Evolutionary conservation across 306 rosid genomes (phyloP).

Genomic region (Phaseolus lunatus): DNA sequence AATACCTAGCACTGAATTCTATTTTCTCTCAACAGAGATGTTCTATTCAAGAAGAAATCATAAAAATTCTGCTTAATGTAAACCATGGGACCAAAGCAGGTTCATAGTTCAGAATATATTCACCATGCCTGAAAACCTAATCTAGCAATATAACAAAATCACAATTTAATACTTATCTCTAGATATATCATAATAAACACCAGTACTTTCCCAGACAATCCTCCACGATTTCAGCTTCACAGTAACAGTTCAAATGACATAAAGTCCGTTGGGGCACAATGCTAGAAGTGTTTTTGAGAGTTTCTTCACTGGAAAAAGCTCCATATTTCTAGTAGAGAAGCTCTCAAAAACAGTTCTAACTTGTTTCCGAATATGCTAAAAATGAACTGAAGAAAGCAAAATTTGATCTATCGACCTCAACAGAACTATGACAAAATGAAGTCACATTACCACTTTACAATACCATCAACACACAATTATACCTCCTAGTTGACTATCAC

Average conservation of each 20-base stretch:
- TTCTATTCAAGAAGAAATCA: slow-evolving; percentile 7
- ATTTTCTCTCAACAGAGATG: neutral
- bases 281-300: too few relatives aligned
- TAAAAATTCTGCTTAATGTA: slow-evolving; percentile 16
- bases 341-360: too few relatives aligned
- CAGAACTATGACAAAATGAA: slow-evolving; percentile 3
- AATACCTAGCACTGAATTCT: neutral
- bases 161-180: slow-evolving; percentile 10
- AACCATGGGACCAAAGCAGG: slow-evolving; percentile 1
- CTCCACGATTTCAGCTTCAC: neutral
- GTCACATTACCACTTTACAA: neutral
- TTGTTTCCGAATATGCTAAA: too few relatives aligned
- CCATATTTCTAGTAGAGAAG: too few relatives aligned
- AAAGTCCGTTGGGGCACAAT: too few relatives aligned
- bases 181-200: neutral
- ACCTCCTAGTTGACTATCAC: slow-evolving; percentile 18
- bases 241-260: slow-evolving; percentile 3
- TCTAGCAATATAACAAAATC: neutral
- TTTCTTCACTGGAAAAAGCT: too few relatives aligned
- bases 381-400: neutral
- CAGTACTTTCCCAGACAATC: neutral
- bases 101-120: neutral
- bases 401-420: neutral
- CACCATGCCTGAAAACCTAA: slow-evolving; percentile 1
- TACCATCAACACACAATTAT: slow-evolving; percentile 18